Percentiles rank a stretch among this genome's conserved stretches.
Conservation (phyloP, 164 flowering plant species). For the Paratinospora sagittata region DNA sequence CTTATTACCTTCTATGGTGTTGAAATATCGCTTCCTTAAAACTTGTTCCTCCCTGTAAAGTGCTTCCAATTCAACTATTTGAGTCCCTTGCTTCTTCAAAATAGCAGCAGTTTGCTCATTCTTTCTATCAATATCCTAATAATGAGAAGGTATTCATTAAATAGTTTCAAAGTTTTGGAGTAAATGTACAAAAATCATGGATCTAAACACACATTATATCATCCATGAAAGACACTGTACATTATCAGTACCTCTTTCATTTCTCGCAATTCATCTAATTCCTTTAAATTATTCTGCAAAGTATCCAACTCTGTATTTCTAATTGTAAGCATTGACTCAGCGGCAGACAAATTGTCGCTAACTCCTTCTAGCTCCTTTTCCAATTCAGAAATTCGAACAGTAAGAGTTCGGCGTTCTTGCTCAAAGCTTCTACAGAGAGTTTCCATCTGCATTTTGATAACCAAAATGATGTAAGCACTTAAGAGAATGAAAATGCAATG, state of each 20-base stretch:
- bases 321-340: slow-evolving; percentile 46
- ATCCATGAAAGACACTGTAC: background rate
- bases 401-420: slow-evolving; percentile 54
- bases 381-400: slow-evolving; percentile 46
- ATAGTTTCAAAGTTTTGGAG: background rate
- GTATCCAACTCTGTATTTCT: slow-evolving; percentile 45
- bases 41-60: slow-evolving; percentile 93
- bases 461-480: background rate
- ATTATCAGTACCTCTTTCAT: slow-evolving; percentile 78
- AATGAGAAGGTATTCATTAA: slow-evolving; percentile 8
- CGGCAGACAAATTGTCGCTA: slow-evolving; percentile 39
- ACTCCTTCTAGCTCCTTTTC: slow-evolving; percentile 57
- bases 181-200: background rate
- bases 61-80: slow-evolving; percentile 72
- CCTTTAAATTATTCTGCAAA: slow-evolving; percentile 63
- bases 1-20: slow-evolving; percentile 82
- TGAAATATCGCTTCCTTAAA: slow-evolving; percentile 84
- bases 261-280: slow-evolving; percentile 84
- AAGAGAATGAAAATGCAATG: background rate
- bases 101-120: slow-evolving; percentile 97
- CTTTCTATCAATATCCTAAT: slow-evolving; percentile 91
- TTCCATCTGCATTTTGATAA: slow-evolving; percentile 38
- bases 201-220: background rate
- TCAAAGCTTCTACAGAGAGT: slow-evolving; percentile 45
- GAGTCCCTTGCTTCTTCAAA: slow-evolving; percentile 87